These are phyloP conservation scores for Pseudozyma thailandica DNA, from an alignment of 1,284 basidiomycete species.

Conservation along the genomic window DNA sequence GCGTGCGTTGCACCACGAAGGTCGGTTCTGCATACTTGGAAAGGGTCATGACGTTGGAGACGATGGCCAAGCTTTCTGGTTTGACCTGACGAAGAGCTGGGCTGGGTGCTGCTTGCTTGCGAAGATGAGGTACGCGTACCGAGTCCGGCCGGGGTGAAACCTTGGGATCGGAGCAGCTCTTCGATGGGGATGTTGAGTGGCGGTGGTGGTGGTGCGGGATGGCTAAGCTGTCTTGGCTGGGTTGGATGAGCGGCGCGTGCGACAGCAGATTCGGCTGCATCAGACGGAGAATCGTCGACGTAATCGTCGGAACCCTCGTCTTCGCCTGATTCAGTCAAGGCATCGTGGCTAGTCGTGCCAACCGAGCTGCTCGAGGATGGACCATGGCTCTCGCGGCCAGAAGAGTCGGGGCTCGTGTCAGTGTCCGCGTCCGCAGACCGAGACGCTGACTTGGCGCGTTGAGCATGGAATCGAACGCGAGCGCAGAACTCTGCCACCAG, in stretches of 20 bases:
- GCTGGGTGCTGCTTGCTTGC: slow-evolving; percentile 7
- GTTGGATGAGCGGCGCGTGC: no score
- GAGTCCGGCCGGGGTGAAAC: slow-evolving; percentile 19
- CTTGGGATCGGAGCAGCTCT: slow-evolving; percentile 31
- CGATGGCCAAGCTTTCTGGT: not conserved
- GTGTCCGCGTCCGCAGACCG: slow-evolving; percentile 10
- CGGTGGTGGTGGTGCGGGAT: no score
- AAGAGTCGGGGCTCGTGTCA: slow-evolving; percentile 32
- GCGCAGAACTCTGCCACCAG: slow-evolving; percentile 28
- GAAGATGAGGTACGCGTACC: not conserved
- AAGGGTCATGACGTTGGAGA: slow-evolving; percentile 7
- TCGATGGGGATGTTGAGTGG: slow-evolving; percentile 51
- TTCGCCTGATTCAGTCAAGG: slow-evolving; percentile 6
- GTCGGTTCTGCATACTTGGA: slow-evolving; percentile 17
- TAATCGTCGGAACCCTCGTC: not conserved
- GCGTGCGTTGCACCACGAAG: slow-evolving; percentile 31
- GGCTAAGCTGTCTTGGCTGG: no score
- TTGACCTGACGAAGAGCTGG: slow-evolving; percentile 1
- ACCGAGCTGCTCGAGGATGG: slow-evolving; percentile 19
- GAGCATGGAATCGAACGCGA: slow-evolving; percentile 9
- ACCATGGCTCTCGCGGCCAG: slow-evolving; percentile 7
- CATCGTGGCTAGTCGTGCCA: slow-evolving; percentile 1
- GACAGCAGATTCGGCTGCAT: no score
- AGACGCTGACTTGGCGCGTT: not conserved
- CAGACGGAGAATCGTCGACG: no score